phyloP scores from a whole-genome alignment of 129 eudicot genomes.

The Flaveria linearis region DNA sequence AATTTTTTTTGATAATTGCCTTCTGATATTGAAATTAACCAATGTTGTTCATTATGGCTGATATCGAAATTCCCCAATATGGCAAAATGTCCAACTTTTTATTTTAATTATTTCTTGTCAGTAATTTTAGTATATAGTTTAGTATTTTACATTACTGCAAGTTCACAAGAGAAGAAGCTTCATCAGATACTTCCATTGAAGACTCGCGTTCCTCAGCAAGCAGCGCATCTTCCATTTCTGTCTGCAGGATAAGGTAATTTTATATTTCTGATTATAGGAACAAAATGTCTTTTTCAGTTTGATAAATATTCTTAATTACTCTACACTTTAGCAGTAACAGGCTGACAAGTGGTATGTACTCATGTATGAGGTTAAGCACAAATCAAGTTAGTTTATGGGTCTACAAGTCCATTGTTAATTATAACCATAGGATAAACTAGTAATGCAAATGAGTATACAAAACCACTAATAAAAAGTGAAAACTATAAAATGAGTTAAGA shows the following conservation, averaged over 20 bases:
- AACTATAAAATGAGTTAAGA: background rate
- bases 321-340: constrained; percentile 27
- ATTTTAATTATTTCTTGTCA: constrained; percentile 17
- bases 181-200: constrained; percentile 75
- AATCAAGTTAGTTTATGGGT: constrained; percentile 13
- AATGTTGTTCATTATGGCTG: constrained; percentile 17
- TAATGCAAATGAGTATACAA: background rate
- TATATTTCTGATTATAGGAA: constrained; percentile 25
- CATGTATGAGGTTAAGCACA: constrained; percentile 14
- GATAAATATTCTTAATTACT: constrained; percentile 22
- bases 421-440: constrained; percentile 26
- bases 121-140: constrained; percentile 37
- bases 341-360: constrained; percentile 2
- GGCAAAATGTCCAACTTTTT: background rate
- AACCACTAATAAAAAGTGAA: background rate
- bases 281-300: constrained; percentile 27
- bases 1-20: background rate
- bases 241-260: constrained; percentile 52
- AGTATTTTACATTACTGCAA: constrained; percentile 44
- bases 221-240: constrained; percentile 71
- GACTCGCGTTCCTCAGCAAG: constrained; percentile 66
- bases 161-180: constrained; percentile 58
- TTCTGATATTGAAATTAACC: background rate
- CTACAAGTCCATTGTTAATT: constrained; percentile 4
- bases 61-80: constrained; percentile 9